Base-by-base conservation (phyloP, 2,329 filamentous ascomycete genomes). In the Talaromyces sp. region DNA sequence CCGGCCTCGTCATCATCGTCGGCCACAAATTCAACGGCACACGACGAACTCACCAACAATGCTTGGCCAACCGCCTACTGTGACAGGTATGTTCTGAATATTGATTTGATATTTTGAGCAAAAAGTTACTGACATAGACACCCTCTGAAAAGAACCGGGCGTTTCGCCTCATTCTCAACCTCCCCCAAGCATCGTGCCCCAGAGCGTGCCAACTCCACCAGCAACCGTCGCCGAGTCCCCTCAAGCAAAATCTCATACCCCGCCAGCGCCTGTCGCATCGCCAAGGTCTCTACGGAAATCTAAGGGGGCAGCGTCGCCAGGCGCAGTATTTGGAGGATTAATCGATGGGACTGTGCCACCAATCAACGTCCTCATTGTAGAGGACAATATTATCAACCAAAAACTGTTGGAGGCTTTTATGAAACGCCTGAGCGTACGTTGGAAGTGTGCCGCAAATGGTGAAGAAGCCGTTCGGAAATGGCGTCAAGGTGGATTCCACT, bases 351-450 rank as follows among this genome's bases (percentile, higher is more conserved):
- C 86, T 1, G 91, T 97, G 0, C 94, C 94, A 7, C 93, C 94
- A 1, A 97, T 99, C 76, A 97, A 96, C 64, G 92, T 97, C 7
- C 80, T 99, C 39, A 96, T 99, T 55, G 94, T 99, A 13, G 94
- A 99, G 77, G 94, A 99, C 76, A 99, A 99, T 72, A 91, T 94
- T 58, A 97, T 99, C 81, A 99, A 97, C 69, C 79, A 97, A 62
- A 90, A 91, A 66, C 85, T 99, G 9, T 79, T 99, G 32, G 93
- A 97, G 69, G 91, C 92, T 1, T 96, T 99, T 67, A 93, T 97
- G 80, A 96, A 97, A 76, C 83, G 91, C 44, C 81, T 99, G 45
- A 97, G 96, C 68, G 94, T 99, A 6, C 85, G 94, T 30, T 97
- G 93, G 91, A 89, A 94, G 73, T 95, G 91, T n/a, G 94, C 94